Evolutionary conservation across 2,329 filamentous ascomycete genomes (phyloP), one percentile per base, ranked within the genome.

Genomic region (Aspergillus sp.): DNA sequence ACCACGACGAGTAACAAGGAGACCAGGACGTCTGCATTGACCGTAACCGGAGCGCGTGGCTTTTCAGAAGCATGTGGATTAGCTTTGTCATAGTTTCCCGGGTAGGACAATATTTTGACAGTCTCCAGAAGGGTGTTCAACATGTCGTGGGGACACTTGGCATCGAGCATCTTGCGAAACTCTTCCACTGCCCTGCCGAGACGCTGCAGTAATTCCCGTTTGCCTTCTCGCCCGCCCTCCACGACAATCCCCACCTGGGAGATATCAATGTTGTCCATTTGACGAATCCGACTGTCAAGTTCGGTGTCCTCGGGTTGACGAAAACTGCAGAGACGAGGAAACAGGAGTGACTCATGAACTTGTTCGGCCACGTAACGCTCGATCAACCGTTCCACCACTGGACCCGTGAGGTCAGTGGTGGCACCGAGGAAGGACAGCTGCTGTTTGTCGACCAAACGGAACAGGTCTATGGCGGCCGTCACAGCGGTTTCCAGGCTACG

Each of bases 341-440:
- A 99, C 9, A 99, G 77, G 23, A 95, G 81, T 0, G 80, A 75
- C 64, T 93, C 88, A 63, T 99, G 93, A 5, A 97, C 85, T 69
- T 96, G 93, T 68, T 97, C 94, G 0, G 90, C 85, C 40, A 99
- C 86, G 72, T 99, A 97, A 45, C 91, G 87, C 72, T 99, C 94
- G 59, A 99, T 97, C 64, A 99, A 80, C 56, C 89, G 86, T 74
- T 99, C 95, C 1, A 99, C 92, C 7, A 95, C 76, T 1, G 92
- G 90, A 0, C 94, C 93, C 0, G 94, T 97, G 47, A 99, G 76
- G 67, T 97, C 91, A 2, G 95, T 99, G 1, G 91, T 96, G 4
- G 92, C 89, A 16, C 92, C 94, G 4, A 99, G 80, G 32, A 96
- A 80, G 3, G 93, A 97, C 23, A 99, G 78, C 64, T 97, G 94